These are phyloP conservation scores for Claviceps sp. DNA, from an alignment of 2,329 filamentous ascomycete species.

Conservation along the genomic window DNA sequence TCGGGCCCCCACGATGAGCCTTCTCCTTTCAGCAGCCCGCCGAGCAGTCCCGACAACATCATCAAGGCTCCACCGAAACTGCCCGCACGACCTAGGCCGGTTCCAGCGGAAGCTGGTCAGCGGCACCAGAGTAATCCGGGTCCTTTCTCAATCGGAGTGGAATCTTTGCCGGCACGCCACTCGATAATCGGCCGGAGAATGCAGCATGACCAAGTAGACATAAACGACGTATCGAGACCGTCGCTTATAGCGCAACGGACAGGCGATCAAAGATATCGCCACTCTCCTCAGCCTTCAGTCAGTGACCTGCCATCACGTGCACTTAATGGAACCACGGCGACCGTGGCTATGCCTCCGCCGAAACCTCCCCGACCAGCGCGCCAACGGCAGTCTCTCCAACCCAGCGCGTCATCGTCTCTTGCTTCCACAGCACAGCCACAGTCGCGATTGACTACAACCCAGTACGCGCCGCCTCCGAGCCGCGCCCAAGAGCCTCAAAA, in stretches of 20 bases:
- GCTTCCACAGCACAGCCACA: slow-evolving; percentile 17
- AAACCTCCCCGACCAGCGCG: slow-evolving; percentile 28
- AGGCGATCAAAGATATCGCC: slow-evolving; percentile 30
- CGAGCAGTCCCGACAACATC: slow-evolving; percentile 51
- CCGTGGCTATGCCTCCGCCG: slow-evolving; percentile 20
- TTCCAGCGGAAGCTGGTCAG: slow-evolving; percentile 9
- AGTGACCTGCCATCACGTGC: slow-evolving; percentile 6
- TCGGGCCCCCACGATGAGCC: slow-evolving; percentile 25
- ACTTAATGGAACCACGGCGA: slow-evolving; percentile 2
- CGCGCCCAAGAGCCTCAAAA: slow-evolving; percentile 19
- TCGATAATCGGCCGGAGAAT: slow-evolving; percentile 29
- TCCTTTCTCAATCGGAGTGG: slow-evolving; percentile 21
- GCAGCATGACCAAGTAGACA: slow-evolving; percentile 31
- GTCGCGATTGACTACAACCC: slow-evolving; percentile 11
- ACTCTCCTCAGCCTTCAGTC: slow-evolving; percentile 34
- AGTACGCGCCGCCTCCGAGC: slow-evolving; percentile 17
- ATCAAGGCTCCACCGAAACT: slow-evolving; percentile 36
- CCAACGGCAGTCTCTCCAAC: slow-evolving; percentile 11
- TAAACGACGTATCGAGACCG: slow-evolving; percentile 24
- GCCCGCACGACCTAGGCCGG: slow-evolving; percentile 36
- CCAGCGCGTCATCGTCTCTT: slow-evolving; percentile 8
- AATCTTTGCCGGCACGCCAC: slow-evolving; percentile 41
- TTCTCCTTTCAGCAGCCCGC: slow-evolving; percentile 81
- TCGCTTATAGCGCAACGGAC: slow-evolving; percentile 26
- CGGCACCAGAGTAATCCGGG: slow-evolving; percentile 12